These are phyloP conservation scores for Coriaria nepalensis DNA, from an alignment of 306 rosid genomes.

Conservation along the genomic window DNA sequence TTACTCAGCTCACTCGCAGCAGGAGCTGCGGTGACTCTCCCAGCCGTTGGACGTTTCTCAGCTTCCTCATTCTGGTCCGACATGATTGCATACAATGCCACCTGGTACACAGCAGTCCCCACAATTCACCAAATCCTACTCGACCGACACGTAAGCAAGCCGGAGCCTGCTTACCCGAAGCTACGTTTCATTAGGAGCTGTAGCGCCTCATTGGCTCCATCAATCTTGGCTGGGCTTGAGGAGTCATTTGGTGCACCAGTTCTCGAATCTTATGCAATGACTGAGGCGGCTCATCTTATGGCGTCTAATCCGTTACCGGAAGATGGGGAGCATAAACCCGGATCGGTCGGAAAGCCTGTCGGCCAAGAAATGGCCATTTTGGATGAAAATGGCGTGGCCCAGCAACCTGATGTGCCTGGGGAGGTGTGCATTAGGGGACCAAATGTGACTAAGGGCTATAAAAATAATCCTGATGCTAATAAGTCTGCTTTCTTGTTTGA, in stretches of 20 bases:
- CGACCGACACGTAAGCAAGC: slow-evolving; percentile 54
- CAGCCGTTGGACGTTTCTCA: slow-evolving; percentile 67
- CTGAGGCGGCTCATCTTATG: slow-evolving; percentile 81
- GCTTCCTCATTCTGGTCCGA: slow-evolving; percentile 80
- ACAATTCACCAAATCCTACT: slow-evolving; percentile 91
- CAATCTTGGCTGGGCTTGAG: slow-evolving; percentile 46
- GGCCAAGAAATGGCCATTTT: slow-evolving; percentile 67
- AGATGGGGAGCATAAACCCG: slow-evolving; percentile 65
- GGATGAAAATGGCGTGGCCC: slow-evolving; percentile 35
- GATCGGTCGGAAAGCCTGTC: slow-evolving; percentile 78
- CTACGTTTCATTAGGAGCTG: slow-evolving; percentile 83
- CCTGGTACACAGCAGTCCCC: slow-evolving; percentile 94
- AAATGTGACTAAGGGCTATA: slow-evolving; percentile 76
- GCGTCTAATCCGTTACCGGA: slow-evolving; percentile 66
- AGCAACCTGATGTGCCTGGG: slow-evolving; percentile 20
- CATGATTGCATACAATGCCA: slow-evolving; percentile 46
- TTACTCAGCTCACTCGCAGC: slow-evolving; percentile 48
- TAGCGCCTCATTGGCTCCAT: slow-evolving; percentile 82
- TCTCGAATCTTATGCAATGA: slow-evolving; percentile 91
- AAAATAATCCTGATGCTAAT: slow-evolving; percentile 60
- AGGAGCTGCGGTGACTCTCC: slow-evolving; percentile 53
- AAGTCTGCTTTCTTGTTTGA: slow-evolving; percentile 47
- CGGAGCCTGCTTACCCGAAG: slow-evolving; percentile 51
- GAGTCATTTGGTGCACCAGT: slow-evolving; percentile 69
- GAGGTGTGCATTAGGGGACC: slow-evolving; percentile 77